Base-by-base conservation (phyloP, 352 stramenopile species). In the Globisporangium acanthophoron region DNA sequence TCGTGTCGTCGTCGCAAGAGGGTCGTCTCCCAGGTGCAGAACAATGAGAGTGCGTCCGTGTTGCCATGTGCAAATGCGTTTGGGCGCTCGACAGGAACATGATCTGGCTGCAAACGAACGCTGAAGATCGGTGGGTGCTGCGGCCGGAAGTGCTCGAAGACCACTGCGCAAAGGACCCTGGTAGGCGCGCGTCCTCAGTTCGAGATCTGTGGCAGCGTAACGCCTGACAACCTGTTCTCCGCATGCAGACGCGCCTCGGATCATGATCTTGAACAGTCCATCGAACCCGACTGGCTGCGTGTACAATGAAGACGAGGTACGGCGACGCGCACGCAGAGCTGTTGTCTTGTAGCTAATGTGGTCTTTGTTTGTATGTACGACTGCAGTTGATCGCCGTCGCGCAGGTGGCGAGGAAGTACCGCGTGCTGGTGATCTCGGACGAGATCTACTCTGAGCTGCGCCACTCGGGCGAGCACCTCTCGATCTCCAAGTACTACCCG, bases 391-490 rank as follows among this genome's bases (percentile, higher is more conserved):
- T 83, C 13, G 80, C 70, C 33, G 70, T 96, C 15, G 87, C 87
- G 29, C 66, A 78, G 13, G 67, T 94, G 6, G 85, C 83, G 31
- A 75, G 84, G 47, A 92, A 91, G 67, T 94, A 94, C 62, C 78
- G 85, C 20, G 79, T 96, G 50, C 78, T 94, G n/a, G 85, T 96
- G 21, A 83, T 96, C 24, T 96, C 87, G 43, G 87, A 96, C 55
- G 87, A 96, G 66, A 90, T 96, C 51, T 96, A 96, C 68, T 92
- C 85, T 35, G 87, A 94, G 64, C 62, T 94, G 39, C 83, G 90
- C 52, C 80, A 93, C 64, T 74, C 68, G 18, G 78, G 80, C 27
- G 70, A 78, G 9, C 87, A 96, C 44, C 46, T 89, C 13, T 94
- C 85, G 6, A 89, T 96, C 50, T 92, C 87, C 21, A 87, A 81